phyloP scores from a whole-genome alignment of 352 stramenopile species.

The Salisapilia sapeloensis region DNA sequence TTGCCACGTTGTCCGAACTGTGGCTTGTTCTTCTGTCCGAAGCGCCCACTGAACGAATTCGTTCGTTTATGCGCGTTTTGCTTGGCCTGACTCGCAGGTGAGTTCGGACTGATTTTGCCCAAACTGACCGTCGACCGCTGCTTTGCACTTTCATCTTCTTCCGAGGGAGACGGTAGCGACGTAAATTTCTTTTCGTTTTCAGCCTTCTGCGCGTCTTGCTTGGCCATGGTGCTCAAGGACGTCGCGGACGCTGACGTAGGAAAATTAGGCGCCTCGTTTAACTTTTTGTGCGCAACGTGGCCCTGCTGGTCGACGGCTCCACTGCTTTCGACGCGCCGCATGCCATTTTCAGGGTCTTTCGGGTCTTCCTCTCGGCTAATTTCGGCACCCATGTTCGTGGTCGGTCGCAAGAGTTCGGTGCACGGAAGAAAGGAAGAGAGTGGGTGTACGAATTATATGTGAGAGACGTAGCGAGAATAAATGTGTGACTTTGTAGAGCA shows the following conservation, averaged over 20 bases:
- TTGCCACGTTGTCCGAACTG: conserved; percentile 20
- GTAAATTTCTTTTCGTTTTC: conserved; percentile 6
- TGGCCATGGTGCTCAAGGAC: conserved; percentile 24
- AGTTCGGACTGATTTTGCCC: no score
- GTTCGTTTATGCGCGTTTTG: no score
- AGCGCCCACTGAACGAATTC: no score
- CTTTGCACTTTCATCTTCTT: conserved; percentile 10
- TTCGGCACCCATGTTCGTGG: neutral
- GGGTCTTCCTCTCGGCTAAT: neutral
- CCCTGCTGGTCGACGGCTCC: conserved; percentile 29
- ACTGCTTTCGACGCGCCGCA: conserved; percentile 55
- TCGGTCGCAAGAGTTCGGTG: neutral
- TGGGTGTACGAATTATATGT: neutral
- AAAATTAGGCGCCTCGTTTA: conserved; percentile 10
- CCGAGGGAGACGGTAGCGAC: conserved; percentile 1
- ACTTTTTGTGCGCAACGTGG: no score
- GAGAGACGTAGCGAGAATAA: neutral
- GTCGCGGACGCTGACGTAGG: conserved; percentile 36
- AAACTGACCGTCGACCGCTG: no score
- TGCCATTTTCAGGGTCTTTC: no score
- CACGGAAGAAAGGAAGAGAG: neutral
- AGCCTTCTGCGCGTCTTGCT: conserved; percentile 2
- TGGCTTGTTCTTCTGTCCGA: conserved; percentile 21
- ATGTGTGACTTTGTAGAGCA: neutral
- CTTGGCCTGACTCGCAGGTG: no score